phyloP scores from a whole-genome alignment of 768 basidiomycete genomes.

The Podaxis pistillaris region DNA sequence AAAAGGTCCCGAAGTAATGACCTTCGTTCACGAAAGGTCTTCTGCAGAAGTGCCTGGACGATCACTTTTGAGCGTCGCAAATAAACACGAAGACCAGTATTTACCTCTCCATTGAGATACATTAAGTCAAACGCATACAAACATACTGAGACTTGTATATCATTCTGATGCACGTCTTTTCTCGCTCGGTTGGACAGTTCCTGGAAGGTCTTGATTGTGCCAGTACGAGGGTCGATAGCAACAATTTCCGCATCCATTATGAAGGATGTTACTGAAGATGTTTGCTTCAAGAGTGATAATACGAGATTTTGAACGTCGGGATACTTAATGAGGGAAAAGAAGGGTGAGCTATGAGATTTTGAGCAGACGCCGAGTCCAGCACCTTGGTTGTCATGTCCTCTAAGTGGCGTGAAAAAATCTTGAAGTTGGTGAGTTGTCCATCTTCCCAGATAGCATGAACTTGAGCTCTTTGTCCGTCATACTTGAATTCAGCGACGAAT shows the following conservation, averaged over 20 bases:
- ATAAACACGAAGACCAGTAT: constrained; percentile 22
- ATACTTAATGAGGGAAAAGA: constrained; percentile 48
- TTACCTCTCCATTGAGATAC: constrained; percentile 77
- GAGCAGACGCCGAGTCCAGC: background rate
- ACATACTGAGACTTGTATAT: constrained; percentile 79
- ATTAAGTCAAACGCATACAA: constrained; percentile 89
- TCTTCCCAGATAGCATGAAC: constrained; percentile 53
- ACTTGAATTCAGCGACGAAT: constrained; percentile 88
- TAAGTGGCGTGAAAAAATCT: constrained; percentile 84
- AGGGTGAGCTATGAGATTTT: background rate
- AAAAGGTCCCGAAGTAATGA: constrained; percentile 63
- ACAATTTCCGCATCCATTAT: constrained; percentile 89
- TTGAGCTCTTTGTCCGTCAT: constrained; percentile 86
- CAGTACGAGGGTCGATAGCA: constrained; percentile 66
- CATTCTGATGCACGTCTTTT: constrained; percentile 73
- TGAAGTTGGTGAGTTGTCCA: constrained; percentile 37
- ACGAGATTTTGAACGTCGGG: constrained; percentile 74
- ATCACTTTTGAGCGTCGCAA: background rate
- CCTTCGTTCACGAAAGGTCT: constrained; percentile 71
- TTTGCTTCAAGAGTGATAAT: constrained; percentile 42
- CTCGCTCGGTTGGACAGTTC: constrained; percentile 82
- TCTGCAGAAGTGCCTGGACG: constrained; percentile 60
- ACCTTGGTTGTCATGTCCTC: constrained; percentile 93
- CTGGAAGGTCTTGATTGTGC: constrained; percentile 76
- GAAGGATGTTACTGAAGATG: constrained; percentile 52